Base-by-base conservation (phyloP, 169 alveolate species). In the Neospora caninum region DNA sequence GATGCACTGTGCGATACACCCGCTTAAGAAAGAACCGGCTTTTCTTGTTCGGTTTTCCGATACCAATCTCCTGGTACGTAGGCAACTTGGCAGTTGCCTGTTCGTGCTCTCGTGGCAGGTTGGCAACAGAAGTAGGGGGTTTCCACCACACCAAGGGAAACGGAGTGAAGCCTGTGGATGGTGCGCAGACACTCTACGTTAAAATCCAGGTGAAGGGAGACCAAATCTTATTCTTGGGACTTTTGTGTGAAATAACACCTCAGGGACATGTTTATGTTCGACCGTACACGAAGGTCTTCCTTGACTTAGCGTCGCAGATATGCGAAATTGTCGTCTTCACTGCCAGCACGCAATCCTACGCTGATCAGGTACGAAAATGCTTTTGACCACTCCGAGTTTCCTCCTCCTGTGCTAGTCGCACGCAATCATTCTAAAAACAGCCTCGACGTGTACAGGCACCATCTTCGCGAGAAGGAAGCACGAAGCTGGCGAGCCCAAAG, bases 241-340 rank as follows among this genome's bases (percentile, higher is more conserved):
- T 49, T 49, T 49, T 49, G 58, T 49, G 58, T 49, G 58, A 1
- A 4, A 64, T 64, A 29, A 9, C 73, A 64, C 86, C 86, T 13
- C 94, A 92, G 94, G 94, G 73, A 0, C 80, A 54, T 42, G 91
- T 92, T 18, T 80, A 80, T 86, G 88, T 92, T 54, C 82, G 94
- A 25, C 94, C 94, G 38, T 36, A 31, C n/a, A 80, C 91, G 16
- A 39, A 36, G 34, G 4, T 25, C 36, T 80, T 92, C 53, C 86
- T 92, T 42, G 69, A 58, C 45, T 9, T 53, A 43, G 94, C 88
- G 31, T 45, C 92, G 29, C 42, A 80, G 38, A 22, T 80, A 7
- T 78, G 73, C 70, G 94, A 92, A 73, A 34, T 92, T 7, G 94
- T 92, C 53, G 41, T 92, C 43, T 92, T 80, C 86, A 92, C 94